Percentiles rank a stretch among this genome's conserved stretches.
These are phyloP conservation scores for Phytophthora litchii DNA, from an alignment of 352 stramenopile species.

Conservation along the genomic window DNA sequence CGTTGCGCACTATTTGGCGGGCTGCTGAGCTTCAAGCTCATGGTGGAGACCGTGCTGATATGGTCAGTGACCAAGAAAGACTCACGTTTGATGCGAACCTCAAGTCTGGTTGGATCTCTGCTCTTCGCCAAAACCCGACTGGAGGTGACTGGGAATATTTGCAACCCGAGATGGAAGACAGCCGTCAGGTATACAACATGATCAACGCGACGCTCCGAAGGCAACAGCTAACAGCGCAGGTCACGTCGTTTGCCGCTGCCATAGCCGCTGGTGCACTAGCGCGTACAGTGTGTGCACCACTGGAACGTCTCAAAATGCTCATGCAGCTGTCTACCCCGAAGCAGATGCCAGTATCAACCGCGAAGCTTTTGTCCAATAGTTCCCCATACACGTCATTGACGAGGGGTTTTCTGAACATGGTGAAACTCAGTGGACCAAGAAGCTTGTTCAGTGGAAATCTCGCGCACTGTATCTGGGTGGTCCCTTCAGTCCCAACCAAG, in stretches of 20 bases:
- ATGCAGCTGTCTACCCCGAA: slow-evolving; percentile 62
- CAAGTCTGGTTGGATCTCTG: slow-evolving; percentile 76
- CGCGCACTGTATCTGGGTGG: slow-evolving; percentile 78
- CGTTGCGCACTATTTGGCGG: slow-evolving; percentile 67
- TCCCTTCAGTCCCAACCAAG: slow-evolving; percentile 83
- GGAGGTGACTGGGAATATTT: slow-evolving; percentile 64
- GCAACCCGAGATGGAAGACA: slow-evolving; percentile 41
- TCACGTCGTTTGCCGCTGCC: slow-evolving; percentile 62
- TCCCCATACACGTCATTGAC: slow-evolving; percentile 54
- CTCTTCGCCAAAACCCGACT: slow-evolving; percentile 72
- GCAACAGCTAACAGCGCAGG: slow-evolving; percentile 41
- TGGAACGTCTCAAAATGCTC: slow-evolving; percentile 86
- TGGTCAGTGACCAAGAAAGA: slow-evolving; percentile 36
- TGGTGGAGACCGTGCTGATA: slow-evolving; percentile 27
- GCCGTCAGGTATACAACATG: slow-evolving; percentile 20
- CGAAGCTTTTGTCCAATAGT: slow-evolving; percentile 8
- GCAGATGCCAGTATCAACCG: slow-evolving; percentile 16
- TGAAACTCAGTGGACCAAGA: slow-evolving; percentile 56
- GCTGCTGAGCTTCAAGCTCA: slow-evolving; percentile 71
- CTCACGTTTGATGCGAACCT: slow-evolving; percentile 78
- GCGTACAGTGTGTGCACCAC: slow-evolving; percentile 68
- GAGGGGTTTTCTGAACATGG: slow-evolving; percentile 72
- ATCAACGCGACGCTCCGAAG: slow-evolving; percentile 29
- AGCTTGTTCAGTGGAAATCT: slow-evolving; percentile 85
- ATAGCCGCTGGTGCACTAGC: slow-evolving; percentile 69